phyloP scores from a whole-genome alignment of 257 asterid species.

The Solanum pennellii region DNA sequence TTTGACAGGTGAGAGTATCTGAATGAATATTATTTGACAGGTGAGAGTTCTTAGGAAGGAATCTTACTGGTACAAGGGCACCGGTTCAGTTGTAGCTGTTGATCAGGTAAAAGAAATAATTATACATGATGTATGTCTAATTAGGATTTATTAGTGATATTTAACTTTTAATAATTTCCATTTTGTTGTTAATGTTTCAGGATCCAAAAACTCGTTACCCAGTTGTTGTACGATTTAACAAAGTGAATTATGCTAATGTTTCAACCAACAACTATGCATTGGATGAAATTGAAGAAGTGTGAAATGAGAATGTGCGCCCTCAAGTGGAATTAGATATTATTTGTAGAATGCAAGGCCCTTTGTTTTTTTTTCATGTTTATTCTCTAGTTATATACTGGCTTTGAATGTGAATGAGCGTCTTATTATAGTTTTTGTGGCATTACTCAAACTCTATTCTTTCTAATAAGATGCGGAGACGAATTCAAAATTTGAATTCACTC shows the following conservation, averaged over 20 bases:
- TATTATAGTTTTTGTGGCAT: background rate
- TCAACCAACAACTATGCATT: constrained; percentile 93
- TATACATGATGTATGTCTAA: background rate
- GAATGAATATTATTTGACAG: constrained; percentile 18
- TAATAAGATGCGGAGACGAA: background rate
- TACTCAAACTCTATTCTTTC: background rate
- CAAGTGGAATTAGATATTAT: background rate
- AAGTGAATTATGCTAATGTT: constrained; percentile 85
- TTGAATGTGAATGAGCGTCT: background rate
- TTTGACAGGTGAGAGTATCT: constrained; percentile 54
- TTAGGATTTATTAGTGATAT: background rate
- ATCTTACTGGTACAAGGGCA: constrained; percentile 88
- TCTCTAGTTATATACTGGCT: background rate
- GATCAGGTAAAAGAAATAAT: constrained; percentile 49
- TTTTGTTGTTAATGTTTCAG: constrained; percentile 18
- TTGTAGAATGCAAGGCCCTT: constrained; percentile 3
- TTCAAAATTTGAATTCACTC: background rate
- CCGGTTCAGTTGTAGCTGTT: constrained; percentile 88
- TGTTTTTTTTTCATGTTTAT: constrained; percentile 1
- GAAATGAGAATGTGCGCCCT: constrained; percentile 3
- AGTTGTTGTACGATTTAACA: constrained; percentile 84
- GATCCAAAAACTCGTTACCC: constrained; percentile 91
- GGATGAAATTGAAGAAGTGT: constrained; percentile 72
- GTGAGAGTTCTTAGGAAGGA: constrained; percentile 85
- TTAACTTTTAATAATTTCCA: background rate